Conservation (phyloP, 106 monocot species). For the Phalaenopsis aphrodite region DNA sequence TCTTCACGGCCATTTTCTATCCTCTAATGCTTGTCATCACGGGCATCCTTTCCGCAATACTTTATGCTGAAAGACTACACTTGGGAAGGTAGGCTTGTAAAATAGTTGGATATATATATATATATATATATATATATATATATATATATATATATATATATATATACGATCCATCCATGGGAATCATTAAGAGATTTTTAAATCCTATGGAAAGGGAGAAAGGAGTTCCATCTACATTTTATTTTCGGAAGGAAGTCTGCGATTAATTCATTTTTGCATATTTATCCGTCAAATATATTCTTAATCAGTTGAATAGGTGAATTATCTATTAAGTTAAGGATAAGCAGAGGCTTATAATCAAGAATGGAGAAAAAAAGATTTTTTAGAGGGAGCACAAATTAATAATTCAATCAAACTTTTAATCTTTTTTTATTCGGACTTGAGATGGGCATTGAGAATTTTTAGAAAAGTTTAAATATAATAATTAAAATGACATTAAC, state of each 20-base stretch:
- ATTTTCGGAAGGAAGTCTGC: neutral
- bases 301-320: no score
- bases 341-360: no score
- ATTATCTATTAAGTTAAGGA: no score
- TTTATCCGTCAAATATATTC: neutral
- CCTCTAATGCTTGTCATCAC: constrained; percentile 7
- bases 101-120: neutral
- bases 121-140: no score
- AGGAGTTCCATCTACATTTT: neutral
- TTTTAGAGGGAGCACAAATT: no score
- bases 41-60: constrained; percentile 6
- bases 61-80: constrained; percentile 15
- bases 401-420: no score
- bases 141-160: no score
- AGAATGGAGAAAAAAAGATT: no score
- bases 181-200: neutral
- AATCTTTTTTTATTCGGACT: no score
- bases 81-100: constrained; percentile 10
- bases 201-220: neutral
- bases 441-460: no score
- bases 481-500: no score
- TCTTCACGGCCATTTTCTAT: constrained; percentile 15
- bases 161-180: neutral
- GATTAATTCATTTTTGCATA: neutral
- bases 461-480: no score